Conservation (phyloP, 192 early-diverging fungal species). For the Backusella morwellensis region DNA sequence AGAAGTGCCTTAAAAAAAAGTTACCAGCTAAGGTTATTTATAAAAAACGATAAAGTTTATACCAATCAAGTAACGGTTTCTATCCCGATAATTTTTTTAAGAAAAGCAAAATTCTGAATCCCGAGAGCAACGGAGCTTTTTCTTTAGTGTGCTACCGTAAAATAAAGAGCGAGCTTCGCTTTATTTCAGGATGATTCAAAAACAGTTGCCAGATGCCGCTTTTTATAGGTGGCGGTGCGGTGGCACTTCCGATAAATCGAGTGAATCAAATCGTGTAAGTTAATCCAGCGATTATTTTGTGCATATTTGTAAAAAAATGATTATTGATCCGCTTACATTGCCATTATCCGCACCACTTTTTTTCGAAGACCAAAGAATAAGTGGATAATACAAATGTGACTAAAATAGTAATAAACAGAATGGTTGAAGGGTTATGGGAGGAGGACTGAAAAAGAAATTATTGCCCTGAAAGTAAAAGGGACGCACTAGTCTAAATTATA, state of each 20-base stretch:
- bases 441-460: not conserved
- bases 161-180: not conserved
- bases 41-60: not conserved
- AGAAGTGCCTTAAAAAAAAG: not conserved
- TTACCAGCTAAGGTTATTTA: not conserved
- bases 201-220: not conserved
- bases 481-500: not conserved
- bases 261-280: not conserved
- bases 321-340: not conserved
- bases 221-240: not conserved
- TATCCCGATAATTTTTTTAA: not conserved
- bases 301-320: not conserved
- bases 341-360: not conserved
- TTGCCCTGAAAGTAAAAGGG: not conserved
- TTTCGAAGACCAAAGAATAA: not conserved
- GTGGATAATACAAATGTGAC: not conserved
- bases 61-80: not conserved
- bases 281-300: not conserved
- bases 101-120: not conserved
- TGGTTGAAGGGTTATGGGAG: not conserved
- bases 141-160: not conserved
- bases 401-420: not conserved
- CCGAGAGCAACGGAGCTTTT: not conserved
- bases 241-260: conserved; percentile 1
- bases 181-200: not conserved